Conservation (phyloP, 2,329 filamentous ascomycete genomes). For the Fusarium sp. region DNA sequence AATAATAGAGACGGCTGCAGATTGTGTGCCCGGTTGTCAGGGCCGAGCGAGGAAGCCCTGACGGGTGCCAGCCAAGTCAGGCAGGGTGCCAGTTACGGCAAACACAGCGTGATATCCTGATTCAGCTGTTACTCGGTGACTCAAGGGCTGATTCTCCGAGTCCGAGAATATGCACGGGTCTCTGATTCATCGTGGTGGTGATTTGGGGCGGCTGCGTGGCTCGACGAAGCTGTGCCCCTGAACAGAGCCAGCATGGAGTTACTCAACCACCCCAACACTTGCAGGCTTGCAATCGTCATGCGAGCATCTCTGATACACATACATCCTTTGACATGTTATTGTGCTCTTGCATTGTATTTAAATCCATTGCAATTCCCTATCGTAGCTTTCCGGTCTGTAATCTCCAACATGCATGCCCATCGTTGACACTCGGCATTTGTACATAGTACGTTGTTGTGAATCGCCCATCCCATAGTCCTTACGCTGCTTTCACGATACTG, state of each 20-base stretch:
- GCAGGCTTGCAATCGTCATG: neutral
- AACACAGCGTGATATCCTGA: neutral
- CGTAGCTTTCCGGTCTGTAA: neutral
- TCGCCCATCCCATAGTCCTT: fast-evolving
- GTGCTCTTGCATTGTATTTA: neutral
- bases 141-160: neutral
- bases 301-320: fast-evolving
- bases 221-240: slow-evolving; percentile 17
- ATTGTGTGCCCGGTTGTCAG: neutral
- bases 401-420: neutral
- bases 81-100: neutral
- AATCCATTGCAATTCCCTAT: neutral
- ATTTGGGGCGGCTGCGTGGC: neutral
- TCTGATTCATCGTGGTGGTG: neutral
- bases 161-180: neutral
- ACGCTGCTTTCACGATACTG: fast-evolving
- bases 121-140: neutral
- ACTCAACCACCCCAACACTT: neutral
- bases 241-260: neutral
- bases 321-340: fast-evolving
- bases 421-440: neutral
- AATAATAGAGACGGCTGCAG: neutral
- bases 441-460: too few relatives aligned
- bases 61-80: neutral
- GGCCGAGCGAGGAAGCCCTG: slow-evolving; percentile 2